Conservation (phyloP, 2,329 filamentous ascomycete species). For the Penicillium sp. region DNA sequence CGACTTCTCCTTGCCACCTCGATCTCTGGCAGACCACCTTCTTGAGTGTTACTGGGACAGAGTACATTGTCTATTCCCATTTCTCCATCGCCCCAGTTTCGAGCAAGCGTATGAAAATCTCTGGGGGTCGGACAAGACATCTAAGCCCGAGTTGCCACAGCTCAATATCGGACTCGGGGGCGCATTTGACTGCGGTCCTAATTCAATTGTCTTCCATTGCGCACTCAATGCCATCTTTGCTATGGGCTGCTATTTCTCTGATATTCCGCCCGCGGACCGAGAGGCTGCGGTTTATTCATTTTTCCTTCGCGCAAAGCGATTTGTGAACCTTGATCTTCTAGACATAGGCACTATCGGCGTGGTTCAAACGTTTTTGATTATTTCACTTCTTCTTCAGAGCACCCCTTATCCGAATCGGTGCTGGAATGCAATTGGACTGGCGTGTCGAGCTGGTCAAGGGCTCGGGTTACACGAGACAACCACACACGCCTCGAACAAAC, state of each 20-base stretch:
- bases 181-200: constrained; percentile 31
- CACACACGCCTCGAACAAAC: constrained; percentile 13
- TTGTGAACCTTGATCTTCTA: constrained; percentile 42
- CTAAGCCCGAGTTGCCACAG: constrained; percentile 18
- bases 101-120: constrained; percentile 42
- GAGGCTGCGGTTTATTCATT: constrained; percentile 34
- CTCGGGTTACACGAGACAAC: constrained; percentile 42
- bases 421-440: constrained; percentile 47
- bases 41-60: constrained; percentile 42
- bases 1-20: constrained; percentile 43
- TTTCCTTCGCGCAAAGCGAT: constrained; percentile 36
- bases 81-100: constrained; percentile 47
- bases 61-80: constrained; percentile 47
- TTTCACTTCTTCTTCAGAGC: constrained; percentile 43
- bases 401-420: constrained; percentile 45
- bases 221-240: constrained; percentile 49
- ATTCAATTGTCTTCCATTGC: constrained; percentile 44
- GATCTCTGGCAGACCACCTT: constrained; percentile 45
- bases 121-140: constrained; percentile 32
- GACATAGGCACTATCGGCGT: constrained; percentile 41
- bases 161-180: constrained; percentile 39
- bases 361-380: constrained; percentile 44
- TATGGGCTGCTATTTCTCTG: constrained; percentile 43
- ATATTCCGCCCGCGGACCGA: constrained; percentile 31
- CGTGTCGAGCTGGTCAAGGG: constrained; percentile 44